A percentile compares a stretch with the other conserved stretches of the same genome.
Evolutionary conservation across 208 protist species (phyloP).

Genomic region (Leishmania arabica): DNA sequence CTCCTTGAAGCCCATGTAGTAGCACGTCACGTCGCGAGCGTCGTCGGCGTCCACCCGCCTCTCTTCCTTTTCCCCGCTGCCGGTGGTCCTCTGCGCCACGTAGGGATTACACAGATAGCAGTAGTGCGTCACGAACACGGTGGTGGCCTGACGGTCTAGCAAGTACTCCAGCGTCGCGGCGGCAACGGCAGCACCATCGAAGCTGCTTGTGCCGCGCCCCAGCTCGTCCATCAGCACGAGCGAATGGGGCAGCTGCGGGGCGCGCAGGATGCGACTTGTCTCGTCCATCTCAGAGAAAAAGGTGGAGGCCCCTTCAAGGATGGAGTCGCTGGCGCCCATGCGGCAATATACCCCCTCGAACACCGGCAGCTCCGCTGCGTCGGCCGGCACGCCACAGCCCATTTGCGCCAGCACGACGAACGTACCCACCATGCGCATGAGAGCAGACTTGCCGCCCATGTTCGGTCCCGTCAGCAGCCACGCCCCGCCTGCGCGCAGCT

Average conservation of each 20-base stretch:
- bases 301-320: conserved; percentile 92
- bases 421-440: conserved; percentile 92
- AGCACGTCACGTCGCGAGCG: conserved; percentile 55
- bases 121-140: conserved; percentile 97
- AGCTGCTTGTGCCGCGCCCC: conserved; percentile 95
- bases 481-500: conserved; percentile 42
- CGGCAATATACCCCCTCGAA: conserved; percentile 92
- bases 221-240: conserved; percentile 98
- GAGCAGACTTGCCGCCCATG: conserved; percentile 96
- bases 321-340: conserved; percentile 94
- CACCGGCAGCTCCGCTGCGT: conserved; percentile 73
- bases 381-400: conserved; percentile 95
- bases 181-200: conserved; percentile 95
- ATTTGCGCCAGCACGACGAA: conserved; percentile 95
- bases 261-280: conserved; percentile 91
- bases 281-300: conserved; percentile 98
- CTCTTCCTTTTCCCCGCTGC: not conserved
- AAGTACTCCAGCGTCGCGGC: conserved; percentile 93
- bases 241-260: conserved; percentile 63
- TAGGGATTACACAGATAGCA: conserved; percentile 84
- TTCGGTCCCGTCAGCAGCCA: conserved; percentile 95
- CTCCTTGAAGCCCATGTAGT: conserved; percentile 83
- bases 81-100: conserved; percentile 4
- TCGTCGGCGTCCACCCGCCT: not conserved
- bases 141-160: conserved; percentile 54